Percentiles rank a stretch among this genome's conserved stretches.
These are phyloP conservation scores for Theobroma grandiflorum DNA, from an alignment of 441 rosid species.

Conservation along the genomic window DNA sequence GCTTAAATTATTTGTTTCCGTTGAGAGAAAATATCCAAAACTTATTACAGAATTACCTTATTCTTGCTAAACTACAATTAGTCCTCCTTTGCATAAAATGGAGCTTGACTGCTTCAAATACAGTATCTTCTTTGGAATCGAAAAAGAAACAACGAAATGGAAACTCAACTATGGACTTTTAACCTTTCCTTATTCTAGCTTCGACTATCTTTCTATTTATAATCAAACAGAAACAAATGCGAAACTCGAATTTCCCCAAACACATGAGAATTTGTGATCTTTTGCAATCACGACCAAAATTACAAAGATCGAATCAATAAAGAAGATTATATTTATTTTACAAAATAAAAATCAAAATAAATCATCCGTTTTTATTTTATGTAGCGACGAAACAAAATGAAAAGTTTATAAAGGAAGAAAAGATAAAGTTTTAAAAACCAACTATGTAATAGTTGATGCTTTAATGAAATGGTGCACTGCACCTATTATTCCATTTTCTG, in stretches of 20 bases:
- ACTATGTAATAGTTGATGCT: too few relatives aligned
- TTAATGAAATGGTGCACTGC: too few relatives aligned
- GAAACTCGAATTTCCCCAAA: background rate
- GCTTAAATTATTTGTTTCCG: background rate
- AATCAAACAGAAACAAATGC: background rate
- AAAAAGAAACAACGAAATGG: background rate
- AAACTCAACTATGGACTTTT: slow-evolving; percentile 9
- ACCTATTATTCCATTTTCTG: too few relatives aligned
- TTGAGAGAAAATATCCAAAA: background rate
- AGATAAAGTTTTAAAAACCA: too few relatives aligned
- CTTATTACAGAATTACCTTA: slow-evolving; percentile 7
- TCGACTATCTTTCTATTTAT: background rate
- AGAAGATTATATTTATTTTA: background rate
- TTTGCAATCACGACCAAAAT: background rate
- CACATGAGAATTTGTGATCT: background rate
- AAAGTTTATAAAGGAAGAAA: too few relatives aligned
- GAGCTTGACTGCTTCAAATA: slow-evolving; percentile 78
- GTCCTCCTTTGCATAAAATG: slow-evolving; percentile 45
- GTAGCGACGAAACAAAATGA: too few relatives aligned
- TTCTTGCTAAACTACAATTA: slow-evolving; percentile 29
- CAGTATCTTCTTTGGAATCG: slow-evolving; percentile 45
- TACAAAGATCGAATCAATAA: background rate
- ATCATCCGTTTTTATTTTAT: too few relatives aligned
- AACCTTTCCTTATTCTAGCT: slow-evolving; percentile 11
- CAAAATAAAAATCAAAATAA: too few relatives aligned